These are phyloP conservation scores for Magnaporthiopsis poae DNA, from an alignment of 2,329 filamentous ascomycete genomes.

Conservation along the genomic window DNA sequence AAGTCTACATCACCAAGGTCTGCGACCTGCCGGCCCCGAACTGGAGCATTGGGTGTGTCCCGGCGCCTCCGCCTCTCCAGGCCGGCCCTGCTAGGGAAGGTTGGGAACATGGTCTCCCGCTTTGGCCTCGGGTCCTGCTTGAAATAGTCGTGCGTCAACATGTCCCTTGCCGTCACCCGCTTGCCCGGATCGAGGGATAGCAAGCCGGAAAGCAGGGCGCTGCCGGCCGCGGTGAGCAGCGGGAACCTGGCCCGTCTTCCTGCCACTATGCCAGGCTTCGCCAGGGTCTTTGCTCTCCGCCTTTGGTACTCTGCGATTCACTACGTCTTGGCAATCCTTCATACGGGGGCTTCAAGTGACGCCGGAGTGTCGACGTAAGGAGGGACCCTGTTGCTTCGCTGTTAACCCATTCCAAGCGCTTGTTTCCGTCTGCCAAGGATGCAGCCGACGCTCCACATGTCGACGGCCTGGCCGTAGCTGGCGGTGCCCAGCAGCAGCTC, in stretches of 20 bases:
- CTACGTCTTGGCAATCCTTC: too few species aligned
- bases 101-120: constrained; percentile 85
- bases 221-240: constrained; percentile 66
- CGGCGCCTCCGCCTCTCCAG: constrained; percentile 69
- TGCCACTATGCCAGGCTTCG: too few species aligned
- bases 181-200: constrained; percentile 64
- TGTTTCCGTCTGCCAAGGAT: too few species aligned
- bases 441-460: constrained; percentile 94
- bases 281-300: too few species aligned
- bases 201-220: constrained; percentile 57
- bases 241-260: constrained; percentile 76
- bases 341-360: too few species aligned
- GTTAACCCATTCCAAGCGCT: too few species aligned
- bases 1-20: constrained; percentile 52
- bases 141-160: constrained; percentile 78
- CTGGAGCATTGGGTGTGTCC: constrained; percentile 74
- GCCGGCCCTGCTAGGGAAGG: constrained; percentile 89
- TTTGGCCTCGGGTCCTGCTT: constrained; percentile 82
- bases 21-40: constrained; percentile 55
- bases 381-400: too few species aligned
- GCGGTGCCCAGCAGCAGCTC: constrained; percentile 77
- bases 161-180: constrained; percentile 61
- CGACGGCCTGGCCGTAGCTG: constrained; percentile 65
- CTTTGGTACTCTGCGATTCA: too few species aligned
- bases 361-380: too few species aligned